Conservation (phyloP, 2,329 filamentous ascomycete species). For the Botrytis cinerea region DNA sequence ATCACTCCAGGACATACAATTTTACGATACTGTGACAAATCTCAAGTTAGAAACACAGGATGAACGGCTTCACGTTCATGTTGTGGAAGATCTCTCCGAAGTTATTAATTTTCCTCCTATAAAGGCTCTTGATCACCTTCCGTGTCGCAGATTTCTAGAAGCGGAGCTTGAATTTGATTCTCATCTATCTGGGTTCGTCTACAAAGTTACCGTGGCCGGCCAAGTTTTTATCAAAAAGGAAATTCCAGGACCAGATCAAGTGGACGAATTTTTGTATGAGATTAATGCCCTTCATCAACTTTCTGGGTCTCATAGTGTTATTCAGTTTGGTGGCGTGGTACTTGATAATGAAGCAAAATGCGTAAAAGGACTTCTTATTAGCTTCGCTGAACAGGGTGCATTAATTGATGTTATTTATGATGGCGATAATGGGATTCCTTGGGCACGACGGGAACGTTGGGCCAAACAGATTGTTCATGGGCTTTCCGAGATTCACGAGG, state of each 20-base stretch:
- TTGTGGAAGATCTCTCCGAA: conserved; percentile 89
- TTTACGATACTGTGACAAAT: conserved; percentile 94
- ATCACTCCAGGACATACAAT: conserved; percentile 89
- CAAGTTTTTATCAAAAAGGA: conserved; percentile 90
- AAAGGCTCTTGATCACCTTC: conserved; percentile 72
- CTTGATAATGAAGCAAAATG: conserved; percentile 72
- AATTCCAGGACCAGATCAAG: conserved; percentile 90
- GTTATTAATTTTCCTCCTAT: conserved; percentile 83
- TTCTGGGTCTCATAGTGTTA: conserved; percentile 71
- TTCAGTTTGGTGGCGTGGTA: conserved; percentile 83
- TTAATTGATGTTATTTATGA: conserved; percentile 92
- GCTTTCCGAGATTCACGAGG: conserved; percentile 89
- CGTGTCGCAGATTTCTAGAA: conserved; percentile 66
- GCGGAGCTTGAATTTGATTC: conserved; percentile 80
- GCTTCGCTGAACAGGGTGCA: conserved; percentile 81
- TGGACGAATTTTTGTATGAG: conserved; percentile 97
- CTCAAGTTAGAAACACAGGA: conserved; percentile 89
- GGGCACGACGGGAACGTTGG: conserved; percentile 80
- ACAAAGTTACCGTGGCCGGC: conserved; percentile 76
- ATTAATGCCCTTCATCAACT: conserved; percentile 89
- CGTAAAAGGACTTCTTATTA: conserved; percentile 88
- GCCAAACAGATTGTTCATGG: conserved; percentile 88
- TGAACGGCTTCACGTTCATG: conserved; percentile 88
- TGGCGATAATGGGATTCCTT: conserved; percentile 60
- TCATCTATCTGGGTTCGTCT: conserved; percentile 96